These are phyloP conservation scores for Purpureocillium takamizusanense DNA, from an alignment of 2,329 filamentous ascomycete genomes.

Conservation along the genomic window DNA sequence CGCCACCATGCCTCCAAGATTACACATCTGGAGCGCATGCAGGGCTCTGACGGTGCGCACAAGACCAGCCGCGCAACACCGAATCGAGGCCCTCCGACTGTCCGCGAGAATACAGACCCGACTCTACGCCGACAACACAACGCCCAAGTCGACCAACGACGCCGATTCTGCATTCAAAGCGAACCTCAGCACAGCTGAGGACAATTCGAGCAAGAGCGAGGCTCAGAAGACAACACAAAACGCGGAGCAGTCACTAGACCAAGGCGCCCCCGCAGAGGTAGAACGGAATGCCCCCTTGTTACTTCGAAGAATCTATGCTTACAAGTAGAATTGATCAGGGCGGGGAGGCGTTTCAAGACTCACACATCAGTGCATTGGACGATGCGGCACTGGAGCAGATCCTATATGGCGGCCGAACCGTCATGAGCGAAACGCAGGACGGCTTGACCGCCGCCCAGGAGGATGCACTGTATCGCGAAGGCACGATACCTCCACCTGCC, in stretches of 20 bases:
- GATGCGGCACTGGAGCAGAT: slow-evolving; percentile 27
- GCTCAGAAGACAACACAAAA: not conserved
- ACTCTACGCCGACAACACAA: slow-evolving; percentile 23
- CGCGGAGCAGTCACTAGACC: not conserved
- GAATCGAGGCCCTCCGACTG: slow-evolving; percentile 12
- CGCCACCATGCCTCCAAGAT: slow-evolving; percentile 23
- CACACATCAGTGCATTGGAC: slow-evolving; percentile 17
- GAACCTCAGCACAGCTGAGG: not conserved
- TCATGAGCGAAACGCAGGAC: slow-evolving; percentile 18
- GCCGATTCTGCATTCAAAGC: not conserved
- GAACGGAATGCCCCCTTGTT: not conserved
- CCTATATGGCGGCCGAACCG: slow-evolving; percentile 24
- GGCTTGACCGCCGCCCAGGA: slow-evolving; percentile 34
- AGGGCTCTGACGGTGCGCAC: slow-evolving; percentile 21
- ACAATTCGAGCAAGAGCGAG: not conserved
- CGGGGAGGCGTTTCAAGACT: slow-evolving; percentile 2
- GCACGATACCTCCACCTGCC: slow-evolving; percentile 26
- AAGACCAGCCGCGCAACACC: slow-evolving; percentile 14
- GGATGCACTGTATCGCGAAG: slow-evolving; percentile 31
- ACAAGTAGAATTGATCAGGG: slow-evolving; percentile 1
- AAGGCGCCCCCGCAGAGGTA: slow-evolving; percentile 1
- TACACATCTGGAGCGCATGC: slow-evolving; percentile 24
- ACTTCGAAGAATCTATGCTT: not conserved
- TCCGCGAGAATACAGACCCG: slow-evolving; percentile 10
- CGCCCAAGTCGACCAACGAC: not conserved